A percentile compares a stretch with the other conserved stretches of the same genome.
Evolutionary conservation across 805 yeast species (phyloP).

Genomic region (Zygosaccharomyces bisporus): DNA sequence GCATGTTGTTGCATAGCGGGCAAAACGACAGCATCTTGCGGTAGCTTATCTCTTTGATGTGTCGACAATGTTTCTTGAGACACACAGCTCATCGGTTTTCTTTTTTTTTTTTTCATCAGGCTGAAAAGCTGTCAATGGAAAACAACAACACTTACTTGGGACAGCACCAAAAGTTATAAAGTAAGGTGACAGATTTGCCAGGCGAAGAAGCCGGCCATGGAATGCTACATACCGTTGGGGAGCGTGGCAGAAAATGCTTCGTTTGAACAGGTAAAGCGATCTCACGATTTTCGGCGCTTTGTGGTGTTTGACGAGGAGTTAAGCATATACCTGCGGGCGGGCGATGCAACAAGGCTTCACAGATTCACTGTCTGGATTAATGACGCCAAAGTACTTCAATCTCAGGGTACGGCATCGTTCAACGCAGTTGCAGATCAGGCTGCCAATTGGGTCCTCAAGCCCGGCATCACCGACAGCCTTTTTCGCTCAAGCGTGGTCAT

Average conservation of each 20-base stretch:
- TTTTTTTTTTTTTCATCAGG: no score
- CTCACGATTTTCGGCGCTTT: constrained; percentile 24
- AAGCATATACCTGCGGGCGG: constrained; percentile 13
- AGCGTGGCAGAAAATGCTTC: constrained; percentile 8
- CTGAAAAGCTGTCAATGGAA: background rate
- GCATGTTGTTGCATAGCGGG: constrained; percentile 91
- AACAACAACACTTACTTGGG: background rate
- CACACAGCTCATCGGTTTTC: constrained; percentile 1
- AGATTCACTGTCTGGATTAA: constrained; percentile 28
- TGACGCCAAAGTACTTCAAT: constrained; percentile 26
- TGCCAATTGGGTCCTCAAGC: constrained; percentile 20
- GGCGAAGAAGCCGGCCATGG: constrained; percentile 15
- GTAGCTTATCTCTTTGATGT: background rate
- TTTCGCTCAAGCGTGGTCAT: constrained; percentile 33
- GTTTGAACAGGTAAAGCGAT: constrained; percentile 10
- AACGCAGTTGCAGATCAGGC: background rate
- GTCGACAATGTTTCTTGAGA: no score
- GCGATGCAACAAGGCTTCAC: constrained; percentile 6
- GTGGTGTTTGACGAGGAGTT: constrained; percentile 33
- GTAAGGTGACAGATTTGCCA: background rate
- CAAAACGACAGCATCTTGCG: constrained; percentile 84
- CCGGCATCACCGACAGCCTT: constrained; percentile 17
- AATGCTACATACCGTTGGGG: constrained; percentile 25
- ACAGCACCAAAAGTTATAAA: background rate
- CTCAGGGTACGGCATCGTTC: constrained; percentile 10